A percentile compares a stretch with the other conserved stretches of the same genome.
phyloP scores from a whole-genome alignment of 441 rosid species.

The Eugenia klotzschiana region DNA sequence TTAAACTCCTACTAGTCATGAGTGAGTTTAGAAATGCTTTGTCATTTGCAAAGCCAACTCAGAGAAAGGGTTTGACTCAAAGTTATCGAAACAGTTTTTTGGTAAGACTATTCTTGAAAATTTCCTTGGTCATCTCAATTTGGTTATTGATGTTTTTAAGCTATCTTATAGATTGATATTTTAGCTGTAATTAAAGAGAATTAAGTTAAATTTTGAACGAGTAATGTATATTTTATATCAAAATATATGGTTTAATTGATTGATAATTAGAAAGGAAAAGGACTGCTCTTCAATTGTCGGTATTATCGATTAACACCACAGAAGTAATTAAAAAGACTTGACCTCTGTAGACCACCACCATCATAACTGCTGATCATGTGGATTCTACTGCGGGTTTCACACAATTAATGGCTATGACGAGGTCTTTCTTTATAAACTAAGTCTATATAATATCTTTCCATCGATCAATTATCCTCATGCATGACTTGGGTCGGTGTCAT shows the following conservation, averaged over 20 bases:
- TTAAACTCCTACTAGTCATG: background rate
- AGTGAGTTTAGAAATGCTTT: background rate
- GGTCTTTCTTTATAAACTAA: background rate
- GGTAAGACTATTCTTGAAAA: background rate
- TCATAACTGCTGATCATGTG: background rate
- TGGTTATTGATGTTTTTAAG: background rate
- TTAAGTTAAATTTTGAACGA: background rate
- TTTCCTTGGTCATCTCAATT: background rate
- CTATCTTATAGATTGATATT: background rate
- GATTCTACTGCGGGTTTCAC: background rate
- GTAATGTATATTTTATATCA: background rate
- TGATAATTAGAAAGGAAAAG: background rate
- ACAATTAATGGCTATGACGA: background rate
- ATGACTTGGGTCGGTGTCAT: background rate
- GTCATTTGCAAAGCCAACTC: background rate
- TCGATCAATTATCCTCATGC: background rate
- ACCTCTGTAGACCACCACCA: background rate
- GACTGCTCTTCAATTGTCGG: background rate
- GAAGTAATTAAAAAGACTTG: background rate
- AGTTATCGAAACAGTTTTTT: background rate
- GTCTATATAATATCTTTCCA: background rate
- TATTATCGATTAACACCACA: background rate
- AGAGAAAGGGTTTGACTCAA: background rate
- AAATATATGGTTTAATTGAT: background rate
- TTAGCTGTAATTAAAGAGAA: background rate